Evolutionary conservation across 306 rosid genomes (phyloP), one percentile per base, ranked within the genome.

Genomic region (Quercus cerris): DNA sequence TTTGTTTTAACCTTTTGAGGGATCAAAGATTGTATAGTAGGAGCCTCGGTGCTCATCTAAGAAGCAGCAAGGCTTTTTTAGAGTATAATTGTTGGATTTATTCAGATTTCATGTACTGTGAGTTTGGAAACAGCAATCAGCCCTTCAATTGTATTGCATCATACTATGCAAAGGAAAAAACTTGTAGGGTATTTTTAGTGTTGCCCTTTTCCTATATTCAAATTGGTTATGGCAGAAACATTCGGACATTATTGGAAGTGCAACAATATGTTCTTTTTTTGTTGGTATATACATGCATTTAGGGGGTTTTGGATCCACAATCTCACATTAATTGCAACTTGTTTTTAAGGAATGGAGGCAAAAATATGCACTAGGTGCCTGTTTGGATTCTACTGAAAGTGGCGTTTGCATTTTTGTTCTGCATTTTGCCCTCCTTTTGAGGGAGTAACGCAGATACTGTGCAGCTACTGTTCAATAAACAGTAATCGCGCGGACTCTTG

Each of bases 1-100:
- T 5, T 72, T 71, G 46, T 62, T 75, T 49, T 35, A 67, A 52
- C 58, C 76, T 35, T 80, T 75, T 38, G 57, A 63, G 85, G 33
- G 67, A 63, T 62, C 27, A 80, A 74, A 66, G 68, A 74, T 68
- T 81, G 85, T 78, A 74, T 62, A 78, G 83, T 59, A 75, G 78
- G 83, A 61, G 74, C 72, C 7, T 38, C 13, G 41, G 30, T 73
- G 46, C 78, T 71, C 74, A 28, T 44, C 78, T 59, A 74, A 38
- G 82, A 31, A 61, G 74, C 63, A 77, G 62, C 54, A n/a, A 30
- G 20, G 73, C 56, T 28, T 71, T 54, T 23, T 19, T 61, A 23
- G 30, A 14, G 23, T 30, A 18, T 4, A 11, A 8, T 74, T 71
- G 23, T 69, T 38, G 28, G 61, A 69, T 69, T 81, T 56, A 4